Evolutionary conservation across 1,284 basidiomycete species (phyloP).

Genomic region (Marasmius sp.): DNA sequence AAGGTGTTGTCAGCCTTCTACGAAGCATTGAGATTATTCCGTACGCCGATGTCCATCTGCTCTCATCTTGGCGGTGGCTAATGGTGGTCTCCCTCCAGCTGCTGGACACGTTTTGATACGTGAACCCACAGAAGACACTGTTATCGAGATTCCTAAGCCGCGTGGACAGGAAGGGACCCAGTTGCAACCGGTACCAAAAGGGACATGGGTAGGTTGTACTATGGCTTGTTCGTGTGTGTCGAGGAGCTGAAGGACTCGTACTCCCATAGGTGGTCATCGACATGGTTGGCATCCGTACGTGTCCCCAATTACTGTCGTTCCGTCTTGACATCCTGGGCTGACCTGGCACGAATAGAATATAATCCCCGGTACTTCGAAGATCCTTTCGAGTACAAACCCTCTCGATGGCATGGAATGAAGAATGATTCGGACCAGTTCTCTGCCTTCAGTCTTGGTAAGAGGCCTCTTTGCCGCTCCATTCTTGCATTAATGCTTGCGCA

Average conservation of each 20-base stretch:
- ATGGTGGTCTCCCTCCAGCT: conserved; percentile 7
- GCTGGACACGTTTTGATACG: conserved; percentile 16
- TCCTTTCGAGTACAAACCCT: conserved; percentile 27
- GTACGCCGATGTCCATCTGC: conserved; percentile 6
- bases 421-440: conserved; percentile 17
- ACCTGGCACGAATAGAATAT: conserved; percentile 13
- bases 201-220: background rate
- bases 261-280: conserved; percentile 12
- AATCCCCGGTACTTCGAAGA: conserved; percentile 28
- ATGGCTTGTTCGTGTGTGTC: background rate
- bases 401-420: conserved; percentile 26
- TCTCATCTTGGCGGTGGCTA: background rate
- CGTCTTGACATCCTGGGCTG: background rate
- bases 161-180: conserved; percentile 11
- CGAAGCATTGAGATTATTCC: conserved; percentile 20
- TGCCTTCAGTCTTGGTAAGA: conserved; percentile 14
- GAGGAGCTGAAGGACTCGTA: background rate
- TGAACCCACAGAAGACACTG: conserved; percentile 15
- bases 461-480: conserved; percentile 13
- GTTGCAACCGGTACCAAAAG: conserved; percentile 1
- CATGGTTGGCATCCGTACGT: conserved; percentile 20
- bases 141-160: conserved; percentile 13
- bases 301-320: background rate
- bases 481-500: background rate
- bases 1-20: conserved; percentile 17